Conservation (phyloP, 2,329 filamentous ascomycete genomes). For the Fusarium temperatum region DNA sequence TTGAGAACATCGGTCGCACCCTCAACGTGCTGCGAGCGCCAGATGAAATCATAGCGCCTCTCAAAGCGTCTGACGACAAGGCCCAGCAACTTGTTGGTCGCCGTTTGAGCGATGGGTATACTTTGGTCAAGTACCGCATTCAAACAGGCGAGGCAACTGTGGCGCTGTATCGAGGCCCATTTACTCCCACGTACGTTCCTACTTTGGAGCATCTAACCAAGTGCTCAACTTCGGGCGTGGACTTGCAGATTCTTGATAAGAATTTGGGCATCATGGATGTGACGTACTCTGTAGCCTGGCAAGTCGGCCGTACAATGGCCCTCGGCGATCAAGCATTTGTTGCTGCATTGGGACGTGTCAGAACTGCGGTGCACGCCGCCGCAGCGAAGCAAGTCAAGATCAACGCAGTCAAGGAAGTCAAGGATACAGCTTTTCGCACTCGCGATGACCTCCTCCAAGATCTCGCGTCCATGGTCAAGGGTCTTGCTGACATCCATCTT, state of each 20-base stretch:
- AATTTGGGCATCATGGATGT: conserved; percentile 54
- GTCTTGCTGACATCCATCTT: not conserved
- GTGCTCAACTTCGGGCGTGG: conserved; percentile 46
- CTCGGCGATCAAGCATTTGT: conserved; percentile 47
- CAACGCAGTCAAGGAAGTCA: not conserved
- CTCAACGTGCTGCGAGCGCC: conserved; percentile 15
- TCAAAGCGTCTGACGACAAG: not conserved
- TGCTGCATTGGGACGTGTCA: conserved; percentile 34
- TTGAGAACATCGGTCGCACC: conserved; percentile 39
- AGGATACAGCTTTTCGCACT: not conserved
- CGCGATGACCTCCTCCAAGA: not conserved
- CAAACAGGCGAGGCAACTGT: not conserved
- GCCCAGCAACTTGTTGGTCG: not conserved
- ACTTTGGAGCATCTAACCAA: not conserved
- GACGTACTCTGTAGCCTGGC: conserved; percentile 55
- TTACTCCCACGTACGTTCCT: not conserved
- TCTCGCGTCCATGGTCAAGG: not conserved
- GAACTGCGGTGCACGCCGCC: not conserved
- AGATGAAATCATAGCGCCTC: not conserved
- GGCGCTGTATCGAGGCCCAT: not conserved
- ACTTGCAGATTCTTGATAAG: conserved; percentile 53
- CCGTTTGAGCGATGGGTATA: conserved; percentile 51
- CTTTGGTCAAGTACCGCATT: conserved; percentile 34
- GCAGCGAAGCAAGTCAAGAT: not conserved
- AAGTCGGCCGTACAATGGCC: conserved; percentile 52